phyloP scores from a whole-genome alignment of 495 filamentous ascomycete genomes.

The Talaromyces liani region DNA sequence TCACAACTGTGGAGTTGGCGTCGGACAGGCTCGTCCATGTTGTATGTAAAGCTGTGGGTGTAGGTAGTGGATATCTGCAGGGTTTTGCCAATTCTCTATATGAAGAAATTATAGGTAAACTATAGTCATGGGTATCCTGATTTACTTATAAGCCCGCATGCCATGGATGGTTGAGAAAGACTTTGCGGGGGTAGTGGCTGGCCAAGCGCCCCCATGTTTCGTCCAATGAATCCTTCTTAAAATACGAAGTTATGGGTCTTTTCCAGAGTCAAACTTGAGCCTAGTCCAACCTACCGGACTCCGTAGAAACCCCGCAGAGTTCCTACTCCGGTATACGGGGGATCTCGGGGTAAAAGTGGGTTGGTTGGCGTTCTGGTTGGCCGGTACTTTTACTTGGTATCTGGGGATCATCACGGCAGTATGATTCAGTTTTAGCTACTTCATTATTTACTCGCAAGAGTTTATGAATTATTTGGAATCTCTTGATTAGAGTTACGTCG shows the following conservation, averaged over 20 bases:
- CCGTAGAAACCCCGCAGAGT: neutral
- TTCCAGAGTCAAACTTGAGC: neutral
- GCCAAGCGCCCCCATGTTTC: neutral
- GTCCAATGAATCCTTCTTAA: neutral
- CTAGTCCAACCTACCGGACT: neutral
- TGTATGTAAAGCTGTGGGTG: neutral
- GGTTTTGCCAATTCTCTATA: neutral
- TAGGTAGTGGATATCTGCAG: neutral
- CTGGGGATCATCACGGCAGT: neutral
- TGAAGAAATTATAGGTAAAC: neutral
- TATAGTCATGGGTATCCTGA: neutral
- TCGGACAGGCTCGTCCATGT: neutral
- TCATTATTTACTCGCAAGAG: no score
- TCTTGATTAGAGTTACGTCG: neutral
- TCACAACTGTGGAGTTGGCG: constrained; percentile 37
- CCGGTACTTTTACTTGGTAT: neutral
- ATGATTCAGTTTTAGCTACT: neutral
- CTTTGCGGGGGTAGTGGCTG: neutral
- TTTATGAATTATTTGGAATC: neutral
- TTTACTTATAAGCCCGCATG: neutral
- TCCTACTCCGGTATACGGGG: neutral
- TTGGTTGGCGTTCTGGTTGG: neutral
- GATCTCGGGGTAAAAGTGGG: neutral
- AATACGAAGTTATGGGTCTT: neutral
- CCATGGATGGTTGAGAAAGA: neutral